Base-by-base conservation (phyloP, 805 yeast species). In the Suhomyces sp. region DNA sequence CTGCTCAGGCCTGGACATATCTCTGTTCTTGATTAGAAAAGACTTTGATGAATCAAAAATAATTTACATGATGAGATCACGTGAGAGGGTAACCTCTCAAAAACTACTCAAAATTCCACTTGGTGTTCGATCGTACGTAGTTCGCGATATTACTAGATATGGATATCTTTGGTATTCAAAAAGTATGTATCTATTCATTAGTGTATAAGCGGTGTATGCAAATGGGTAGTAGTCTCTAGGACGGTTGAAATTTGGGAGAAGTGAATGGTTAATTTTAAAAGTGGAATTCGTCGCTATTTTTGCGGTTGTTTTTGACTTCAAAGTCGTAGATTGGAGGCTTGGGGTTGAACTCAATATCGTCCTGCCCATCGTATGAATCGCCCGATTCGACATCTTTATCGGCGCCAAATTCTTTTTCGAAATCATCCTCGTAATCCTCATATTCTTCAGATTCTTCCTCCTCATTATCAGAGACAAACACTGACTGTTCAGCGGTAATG, bases 1-100 rank as follows among this genome's bases (percentile, higher is more conserved):
- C 62, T 89, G 89, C 72, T 92, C 98, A 59, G 98, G 98, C 75
- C 98, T 85, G 2, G 97, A 89, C 98, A 92, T 92, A 22, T 43
- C 44, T 39, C 17, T 15, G 7, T 3, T 20, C 24, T 33, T 46
- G 15, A 17, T 25, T 20, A 20, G n/a, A 5, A 43, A 20, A 20
- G 44, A 21, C 29, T 20, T 4, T 20, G 29, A 13, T 41, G 29
- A 22, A 41, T 41, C 44, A 41, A 41, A 41, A 41, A 41, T 41
- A 17, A 21, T 20, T 24, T 25, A 43, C 9, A 17, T 24, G 33
- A 43, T 43, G 31, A 22, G 46, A 25, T 25, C 46, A 43, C 46
- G 46, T 43, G 33, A 6, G 20, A 12, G 19, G 2, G 19, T 3
- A 1, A 25, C 27, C n/a, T n/a, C n/a, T n/a, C n/a, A n/a, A n/a